A percentile compares a stretch with the other conserved stretches of the same genome.
Evolutionary conservation across 495 filamentous ascomycete genomes (phyloP).

Genomic region (Lindgomyces ingoldianus): DNA sequence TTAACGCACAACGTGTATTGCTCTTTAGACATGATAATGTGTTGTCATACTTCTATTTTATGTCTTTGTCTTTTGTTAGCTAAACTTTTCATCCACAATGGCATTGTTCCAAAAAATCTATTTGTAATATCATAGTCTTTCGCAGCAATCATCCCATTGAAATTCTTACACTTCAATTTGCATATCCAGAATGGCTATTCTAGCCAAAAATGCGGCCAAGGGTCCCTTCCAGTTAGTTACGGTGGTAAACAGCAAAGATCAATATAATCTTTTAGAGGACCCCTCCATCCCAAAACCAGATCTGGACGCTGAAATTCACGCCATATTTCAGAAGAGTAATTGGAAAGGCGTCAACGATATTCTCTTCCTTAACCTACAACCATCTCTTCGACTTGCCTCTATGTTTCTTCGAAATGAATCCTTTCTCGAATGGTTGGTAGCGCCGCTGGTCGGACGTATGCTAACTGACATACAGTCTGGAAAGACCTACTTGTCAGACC

Average conservation of each 20-base stretch:
- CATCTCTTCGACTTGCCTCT: conserved; percentile 30
- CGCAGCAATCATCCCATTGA: too few species aligned
- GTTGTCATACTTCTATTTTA: not conserved
- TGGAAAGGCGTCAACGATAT: not conserved
- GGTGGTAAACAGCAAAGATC: conserved; percentile 24
- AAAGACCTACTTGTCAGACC: conserved; percentile 25
- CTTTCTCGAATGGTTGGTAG: conserved; percentile 28
- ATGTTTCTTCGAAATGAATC: conserved; percentile 29
- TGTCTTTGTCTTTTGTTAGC: not conserved
- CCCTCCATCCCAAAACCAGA: conserved; percentile 8
- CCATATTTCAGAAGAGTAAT: conserved; percentile 19
- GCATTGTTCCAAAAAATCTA: conserved; percentile 1
- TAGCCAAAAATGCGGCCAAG: not conserved
- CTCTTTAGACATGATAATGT: not conserved
- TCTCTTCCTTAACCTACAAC: conserved; percentile 14
- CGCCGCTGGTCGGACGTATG: conserved; percentile 14
- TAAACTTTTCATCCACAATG: not conserved
- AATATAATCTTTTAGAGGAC: conserved; percentile 26
- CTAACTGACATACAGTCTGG: conserved; percentile 3
- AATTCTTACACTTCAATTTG: too few species aligned
- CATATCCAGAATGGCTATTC: not conserved
- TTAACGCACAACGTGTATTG: too few species aligned
- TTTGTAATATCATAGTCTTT: not conserved
- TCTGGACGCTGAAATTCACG: conserved; percentile 29
- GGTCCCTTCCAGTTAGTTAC: conserved; percentile 16